Conservation (phyloP, 2,329 filamentous ascomycete species). For the Talaromyces sp. region DNA sequence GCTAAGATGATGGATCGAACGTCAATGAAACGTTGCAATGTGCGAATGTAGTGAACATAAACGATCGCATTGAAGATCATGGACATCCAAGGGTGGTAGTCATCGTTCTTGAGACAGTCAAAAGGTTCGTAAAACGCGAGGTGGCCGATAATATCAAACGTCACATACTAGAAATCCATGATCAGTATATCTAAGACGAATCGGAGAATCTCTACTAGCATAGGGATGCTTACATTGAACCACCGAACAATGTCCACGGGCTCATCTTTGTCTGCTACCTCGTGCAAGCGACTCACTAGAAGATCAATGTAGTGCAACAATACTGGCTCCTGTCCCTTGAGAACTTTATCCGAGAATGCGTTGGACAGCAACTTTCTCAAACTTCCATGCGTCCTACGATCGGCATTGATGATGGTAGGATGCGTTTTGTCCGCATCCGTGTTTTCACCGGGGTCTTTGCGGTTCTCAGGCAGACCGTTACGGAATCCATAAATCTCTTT, state of each 20-base stretch:
- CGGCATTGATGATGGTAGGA: slow-evolving; percentile 12
- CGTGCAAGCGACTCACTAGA: slow-evolving; percentile 9
- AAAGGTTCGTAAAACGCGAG: slow-evolving; percentile 34
- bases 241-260: slow-evolving; percentile 12
- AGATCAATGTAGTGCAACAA: slow-evolving; percentile 14
- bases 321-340: slow-evolving; percentile 12
- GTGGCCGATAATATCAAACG: slow-evolving; percentile 37
- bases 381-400: slow-evolving; percentile 8
- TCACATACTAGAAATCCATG: slow-evolving; percentile 13
- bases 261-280: slow-evolving; percentile 7
- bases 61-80: slow-evolving; percentile 26
- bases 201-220: background rate
- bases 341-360: slow-evolving; percentile 10
- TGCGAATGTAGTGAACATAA: slow-evolving; percentile 15
- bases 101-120: slow-evolving; percentile 27
- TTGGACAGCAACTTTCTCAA: slow-evolving; percentile 10
- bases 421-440: slow-evolving; percentile 11
- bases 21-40: slow-evolving; percentile 10
- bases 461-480: slow-evolving; percentile 10
- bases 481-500: slow-evolving; percentile 15
- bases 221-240: slow-evolving; percentile 4
- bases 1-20: slow-evolving; percentile 9
- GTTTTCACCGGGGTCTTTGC: slow-evolving; percentile 14
- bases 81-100: slow-evolving; percentile 31
- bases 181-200: background rate